Conservation (phyloP, 2,329 filamentous ascomycete species). For the Ceratocystis colombiana region DNA sequence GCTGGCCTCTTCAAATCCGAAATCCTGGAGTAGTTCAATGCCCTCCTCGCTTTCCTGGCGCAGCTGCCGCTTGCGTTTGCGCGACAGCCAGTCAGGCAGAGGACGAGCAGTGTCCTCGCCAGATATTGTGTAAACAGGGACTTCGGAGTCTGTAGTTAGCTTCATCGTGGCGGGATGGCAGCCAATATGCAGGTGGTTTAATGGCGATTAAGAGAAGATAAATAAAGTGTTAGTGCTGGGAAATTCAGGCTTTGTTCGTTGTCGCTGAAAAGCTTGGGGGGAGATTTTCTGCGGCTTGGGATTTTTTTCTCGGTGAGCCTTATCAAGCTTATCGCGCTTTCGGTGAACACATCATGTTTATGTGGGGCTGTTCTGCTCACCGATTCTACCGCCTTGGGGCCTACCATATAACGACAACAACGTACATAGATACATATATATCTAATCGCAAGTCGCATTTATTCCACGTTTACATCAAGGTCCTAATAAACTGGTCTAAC, state of each 20-base stretch:
- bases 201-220: background rate
- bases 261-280: constrained; percentile 22
- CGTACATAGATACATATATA: background rate
- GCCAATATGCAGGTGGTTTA: background rate
- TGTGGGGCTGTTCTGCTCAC: constrained; percentile 6
- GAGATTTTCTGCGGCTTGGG: constrained; percentile 18
- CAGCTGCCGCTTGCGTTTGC: constrained; percentile 77
- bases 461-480: constrained; percentile 44
- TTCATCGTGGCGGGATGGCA: constrained; percentile 50
- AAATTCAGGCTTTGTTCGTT: background rate
- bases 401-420: background rate
- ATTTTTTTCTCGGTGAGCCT: constrained; percentile 24
- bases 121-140: constrained; percentile 90
- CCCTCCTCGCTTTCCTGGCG: constrained; percentile 91
- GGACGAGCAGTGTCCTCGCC: constrained; percentile 79
- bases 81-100: constrained; percentile 88
- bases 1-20: constrained; percentile 94
- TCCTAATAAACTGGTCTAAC: constrained; percentile 66
- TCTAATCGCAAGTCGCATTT: background rate
- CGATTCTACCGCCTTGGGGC: constrained; percentile 7
- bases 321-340: constrained; percentile 20
- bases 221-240: background rate
- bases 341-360: constrained; percentile 15
- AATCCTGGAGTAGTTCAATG: constrained; percentile 91
- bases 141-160: constrained; percentile 68